Conservation (phyloP, 495 filamentous ascomycete genomes). For the Trichocladium uniseriatum region DNA sequence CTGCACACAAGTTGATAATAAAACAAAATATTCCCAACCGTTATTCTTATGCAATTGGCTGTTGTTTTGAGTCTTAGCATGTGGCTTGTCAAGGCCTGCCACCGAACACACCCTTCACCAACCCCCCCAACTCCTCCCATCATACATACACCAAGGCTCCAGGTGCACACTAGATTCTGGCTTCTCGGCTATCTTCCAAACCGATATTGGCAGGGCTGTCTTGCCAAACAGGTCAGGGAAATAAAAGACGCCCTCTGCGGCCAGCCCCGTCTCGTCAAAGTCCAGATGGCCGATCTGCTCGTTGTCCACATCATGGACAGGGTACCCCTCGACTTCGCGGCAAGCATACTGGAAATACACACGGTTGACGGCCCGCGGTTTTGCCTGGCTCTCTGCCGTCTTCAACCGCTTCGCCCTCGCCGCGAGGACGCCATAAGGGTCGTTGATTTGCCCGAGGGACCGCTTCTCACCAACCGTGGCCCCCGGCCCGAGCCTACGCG, state of each 20-base stretch:
- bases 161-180: neutral
- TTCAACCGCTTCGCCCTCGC: constrained; percentile 10
- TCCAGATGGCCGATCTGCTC: constrained; percentile 13
- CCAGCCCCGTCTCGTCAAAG: constrained; percentile 8
- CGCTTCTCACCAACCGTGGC: neutral
- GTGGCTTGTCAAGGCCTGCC: neutral
- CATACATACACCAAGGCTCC: neutral
- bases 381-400: neutral
- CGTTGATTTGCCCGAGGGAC: neutral
- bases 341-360: constrained; percentile 14
- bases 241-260: constrained; percentile 2
- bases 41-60: too few relatives aligned
- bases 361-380: neutral
- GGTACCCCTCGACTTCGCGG: neutral
- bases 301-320: constrained; percentile 2
- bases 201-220: neutral
- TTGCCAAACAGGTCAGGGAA: too few relatives aligned
- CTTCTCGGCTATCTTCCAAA: constrained; percentile 1
- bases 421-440: constrained; percentile 5
- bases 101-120: too few relatives aligned
- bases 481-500: too few relatives aligned
- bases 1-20: too few relatives aligned
- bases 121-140: neutral
- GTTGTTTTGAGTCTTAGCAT: too few relatives aligned
- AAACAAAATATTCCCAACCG: too few relatives aligned